A percentile compares a stretch with the other conserved stretches of the same genome.
Evolutionary conservation across 345 rosid species (phyloP).

Genomic region (Schrenkiella parvula): DNA sequence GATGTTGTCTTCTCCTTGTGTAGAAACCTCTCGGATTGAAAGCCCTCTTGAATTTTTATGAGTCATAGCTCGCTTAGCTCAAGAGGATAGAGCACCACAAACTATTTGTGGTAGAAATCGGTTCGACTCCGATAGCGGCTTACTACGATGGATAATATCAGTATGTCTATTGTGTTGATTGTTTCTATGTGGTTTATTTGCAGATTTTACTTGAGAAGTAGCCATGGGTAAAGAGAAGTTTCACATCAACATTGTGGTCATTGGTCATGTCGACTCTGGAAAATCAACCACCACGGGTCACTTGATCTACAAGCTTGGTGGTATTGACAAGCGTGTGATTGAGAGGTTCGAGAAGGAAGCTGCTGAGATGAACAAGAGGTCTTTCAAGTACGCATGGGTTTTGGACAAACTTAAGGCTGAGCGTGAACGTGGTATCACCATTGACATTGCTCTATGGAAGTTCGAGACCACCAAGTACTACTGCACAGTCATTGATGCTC

Average conservation of each 20-base stretch:
- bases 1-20: background rate
- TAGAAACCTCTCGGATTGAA: background rate
- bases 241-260: constrained; percentile 77
- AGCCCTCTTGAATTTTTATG: background rate
- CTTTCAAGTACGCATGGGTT: constrained; percentile 83
- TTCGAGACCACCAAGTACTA: constrained; percentile 75
- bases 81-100: constrained; percentile 18
- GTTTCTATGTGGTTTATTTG: background rate
- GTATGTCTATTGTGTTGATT: background rate
- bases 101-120: constrained; percentile 24
- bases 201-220: background rate
- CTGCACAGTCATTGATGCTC: constrained; percentile 80
- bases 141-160: no score
- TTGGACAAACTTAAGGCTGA: constrained; percentile 81
- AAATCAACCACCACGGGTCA: constrained; percentile 78
- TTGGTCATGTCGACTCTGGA: constrained; percentile 80
- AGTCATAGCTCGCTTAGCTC: constrained; percentile 13
- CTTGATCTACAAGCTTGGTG: constrained; percentile 81
- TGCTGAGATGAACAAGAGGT: constrained; percentile 87
- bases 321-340: constrained; percentile 85
- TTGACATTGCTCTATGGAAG: constrained; percentile 75
- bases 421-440: constrained; percentile 83
- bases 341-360: constrained; percentile 88
- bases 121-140: constrained; percentile 28
- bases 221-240: constrained; percentile 73